phyloP scores from a whole-genome alignment of 2,329 filamentous ascomycete species.

The Beauveria caledonica region DNA sequence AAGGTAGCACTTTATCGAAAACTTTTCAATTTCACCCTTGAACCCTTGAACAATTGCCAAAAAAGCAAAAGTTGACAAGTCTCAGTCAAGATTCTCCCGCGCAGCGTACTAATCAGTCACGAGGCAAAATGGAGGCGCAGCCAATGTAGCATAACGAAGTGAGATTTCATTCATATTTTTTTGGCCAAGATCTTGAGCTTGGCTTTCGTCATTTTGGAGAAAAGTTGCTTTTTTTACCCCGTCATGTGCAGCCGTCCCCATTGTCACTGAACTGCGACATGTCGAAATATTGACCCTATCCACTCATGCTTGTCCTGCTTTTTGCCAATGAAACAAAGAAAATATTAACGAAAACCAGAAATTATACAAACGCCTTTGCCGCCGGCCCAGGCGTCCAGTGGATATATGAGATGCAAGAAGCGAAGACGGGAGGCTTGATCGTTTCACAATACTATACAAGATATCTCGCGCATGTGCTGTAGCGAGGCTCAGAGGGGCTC shows the following conservation, averaged over 20 bases:
- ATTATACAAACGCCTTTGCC: slow-evolving; percentile 10
- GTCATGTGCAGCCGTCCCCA: not conserved
- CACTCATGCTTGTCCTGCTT: not conserved
- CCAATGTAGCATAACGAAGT: not conserved
- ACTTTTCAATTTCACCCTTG: too few relatives aligned
- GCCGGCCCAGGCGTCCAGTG: not conserved
- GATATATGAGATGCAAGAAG: slow-evolving; percentile 5
- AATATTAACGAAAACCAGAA: not conserved
- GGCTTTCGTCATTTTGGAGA: not conserved
- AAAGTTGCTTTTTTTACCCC: not conserved
- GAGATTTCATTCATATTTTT: not conserved
- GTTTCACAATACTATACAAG: slow-evolving; percentile 10
- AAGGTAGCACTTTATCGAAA: too few relatives aligned
- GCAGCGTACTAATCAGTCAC: not conserved
- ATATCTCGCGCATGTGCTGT: not conserved
- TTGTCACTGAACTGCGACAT: not conserved
- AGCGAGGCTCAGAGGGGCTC: not conserved
- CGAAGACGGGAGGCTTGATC: not conserved
- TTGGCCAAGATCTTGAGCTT: not conserved
- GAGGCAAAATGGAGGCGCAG: not conserved
- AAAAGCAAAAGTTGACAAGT: too few relatives aligned
- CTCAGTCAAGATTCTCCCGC: too few relatives aligned
- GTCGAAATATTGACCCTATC: not conserved
- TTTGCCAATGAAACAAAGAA: slow-evolving; percentile 5
- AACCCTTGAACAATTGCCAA: too few relatives aligned